Evolutionary conservation across 192 early-diverging fungal genomes (phyloP).

Genomic region (Coemansia sp.): DNA sequence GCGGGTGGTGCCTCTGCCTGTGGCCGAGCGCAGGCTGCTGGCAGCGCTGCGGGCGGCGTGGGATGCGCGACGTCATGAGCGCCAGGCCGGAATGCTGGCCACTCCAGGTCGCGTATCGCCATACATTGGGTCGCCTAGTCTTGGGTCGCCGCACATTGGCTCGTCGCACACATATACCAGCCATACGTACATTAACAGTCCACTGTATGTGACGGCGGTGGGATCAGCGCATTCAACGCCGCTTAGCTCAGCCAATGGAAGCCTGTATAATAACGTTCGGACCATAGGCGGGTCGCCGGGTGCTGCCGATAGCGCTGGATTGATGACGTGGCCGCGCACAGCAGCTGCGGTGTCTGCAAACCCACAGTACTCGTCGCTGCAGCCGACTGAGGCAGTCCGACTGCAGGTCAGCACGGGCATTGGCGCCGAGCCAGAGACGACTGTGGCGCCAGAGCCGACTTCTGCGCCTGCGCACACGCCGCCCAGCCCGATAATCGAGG

Average conservation of each 20-base stretch:
- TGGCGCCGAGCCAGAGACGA: background rate
- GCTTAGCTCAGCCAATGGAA: conserved; percentile 31
- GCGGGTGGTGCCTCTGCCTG: conserved; percentile 33
- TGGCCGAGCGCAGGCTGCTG: conserved; percentile 39
- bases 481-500: conserved; percentile 45
- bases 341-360: background rate
- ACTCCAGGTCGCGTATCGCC: background rate
- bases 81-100: background rate
- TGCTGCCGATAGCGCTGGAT: background rate
- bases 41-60: conserved; percentile 29
- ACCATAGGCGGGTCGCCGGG: conserved; percentile 18
- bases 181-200: background rate
- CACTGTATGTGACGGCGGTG: background rate
- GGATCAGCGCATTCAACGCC: conserved; percentile 22
- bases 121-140: background rate
- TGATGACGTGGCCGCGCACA: background rate
- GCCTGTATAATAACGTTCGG: conserved; percentile 29
- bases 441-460: background rate
- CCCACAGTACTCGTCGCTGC: background rate
- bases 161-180: background rate
- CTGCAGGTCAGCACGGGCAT: background rate
- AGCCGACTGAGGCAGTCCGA: background rate
- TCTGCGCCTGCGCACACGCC: conserved; percentile 9
- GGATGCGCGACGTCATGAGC: conserved; percentile 27
- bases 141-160: background rate